phyloP scores from a whole-genome alignment of 1,284 basidiomycete species.

The Ceratobasidium sp. region DNA sequence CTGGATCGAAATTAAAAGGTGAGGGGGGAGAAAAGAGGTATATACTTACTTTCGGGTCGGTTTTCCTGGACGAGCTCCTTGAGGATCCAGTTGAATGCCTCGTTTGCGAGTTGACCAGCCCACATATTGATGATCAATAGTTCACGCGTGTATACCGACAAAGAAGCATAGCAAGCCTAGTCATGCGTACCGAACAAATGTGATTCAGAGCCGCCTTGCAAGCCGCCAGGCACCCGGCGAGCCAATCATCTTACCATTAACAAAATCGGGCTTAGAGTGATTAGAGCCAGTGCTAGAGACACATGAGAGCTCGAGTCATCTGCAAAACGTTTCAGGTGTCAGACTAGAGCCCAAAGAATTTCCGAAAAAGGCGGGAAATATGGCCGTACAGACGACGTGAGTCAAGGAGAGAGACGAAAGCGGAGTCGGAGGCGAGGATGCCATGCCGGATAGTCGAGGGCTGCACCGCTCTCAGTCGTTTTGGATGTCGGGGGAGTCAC shows the following conservation, averaged over 20 bases:
- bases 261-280: constrained; percentile 77
- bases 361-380: not conserved
- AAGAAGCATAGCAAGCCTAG: constrained; percentile 78
- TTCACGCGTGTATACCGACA: constrained; percentile 79
- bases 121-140: constrained; percentile 81
- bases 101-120: constrained; percentile 77
- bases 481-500: constrained; percentile 3
- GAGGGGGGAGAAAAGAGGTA: not conserved
- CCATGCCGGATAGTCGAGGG: not conserved
- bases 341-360: not conserved
- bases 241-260: constrained; percentile 63
- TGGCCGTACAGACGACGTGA: constrained; percentile 66
- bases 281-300: constrained; percentile 68
- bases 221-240: not conserved
- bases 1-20: constrained; percentile 49
- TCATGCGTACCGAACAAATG: constrained; percentile 7
- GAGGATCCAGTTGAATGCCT: constrained; percentile 72
- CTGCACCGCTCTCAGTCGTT: not conserved
- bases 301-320: constrained; percentile 70
- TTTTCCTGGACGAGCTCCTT: constrained; percentile 74
- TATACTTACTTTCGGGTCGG: constrained; percentile 66
- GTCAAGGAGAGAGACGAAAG: constrained; percentile 66
- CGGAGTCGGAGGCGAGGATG: not conserved
- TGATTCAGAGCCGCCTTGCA: not conserved
- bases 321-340: constrained; percentile 47